Evolutionary conservation across 116 monocot species (phyloP), one percentile per base, ranked within the genome.

Genomic region (Dioscorea cayenensis): DNA sequence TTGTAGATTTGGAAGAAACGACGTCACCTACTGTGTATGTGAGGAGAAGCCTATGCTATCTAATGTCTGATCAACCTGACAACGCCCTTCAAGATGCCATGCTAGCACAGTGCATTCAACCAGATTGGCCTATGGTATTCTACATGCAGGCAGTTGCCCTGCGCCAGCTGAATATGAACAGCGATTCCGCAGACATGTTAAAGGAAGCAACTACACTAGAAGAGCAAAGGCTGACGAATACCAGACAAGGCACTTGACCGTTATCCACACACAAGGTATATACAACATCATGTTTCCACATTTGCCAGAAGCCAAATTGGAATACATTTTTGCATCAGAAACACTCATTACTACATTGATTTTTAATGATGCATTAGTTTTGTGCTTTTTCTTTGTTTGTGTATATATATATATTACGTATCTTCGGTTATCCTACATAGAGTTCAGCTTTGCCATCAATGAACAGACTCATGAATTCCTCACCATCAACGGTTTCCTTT

Each of bases 401-500:
- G 59, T 59, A 59, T 17, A 59, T 19, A 59, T 19, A 11, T 19
- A 21, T 1, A 43, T 10, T 59, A 14, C 2, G 48, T 2, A 10
- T 59, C 25, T 48, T 60, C 2, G 58, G 13, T 87, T 67, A 99
- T 65, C 85, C 83, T 59, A 94, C 79, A 82, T 67, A 99, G 14
- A 99, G 66, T 69, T 99, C 99, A 22, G 99, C 94, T 66, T 99
- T 82, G 77, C 99, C 99, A 70, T 99, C 99, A 43, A 99, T 94
- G 81, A 99, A 99, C 48, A 99, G 71, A 77, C 99, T 99, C 99
- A 99, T 94, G 85, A 99, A 99, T 84, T 99, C 99, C 71, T 99
- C 99, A 0, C 99, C 99, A 65, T 99, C 99, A 10, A 99, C 94
- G 0, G 88, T 82, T 70, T 99, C 94, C 74, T 99, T 99, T 72